Percentiles rank a stretch among this genome's conserved stretches.
Conservation (phyloP, 129 eudicot genomes). For the Helichrysum umbraculigerum region DNA sequence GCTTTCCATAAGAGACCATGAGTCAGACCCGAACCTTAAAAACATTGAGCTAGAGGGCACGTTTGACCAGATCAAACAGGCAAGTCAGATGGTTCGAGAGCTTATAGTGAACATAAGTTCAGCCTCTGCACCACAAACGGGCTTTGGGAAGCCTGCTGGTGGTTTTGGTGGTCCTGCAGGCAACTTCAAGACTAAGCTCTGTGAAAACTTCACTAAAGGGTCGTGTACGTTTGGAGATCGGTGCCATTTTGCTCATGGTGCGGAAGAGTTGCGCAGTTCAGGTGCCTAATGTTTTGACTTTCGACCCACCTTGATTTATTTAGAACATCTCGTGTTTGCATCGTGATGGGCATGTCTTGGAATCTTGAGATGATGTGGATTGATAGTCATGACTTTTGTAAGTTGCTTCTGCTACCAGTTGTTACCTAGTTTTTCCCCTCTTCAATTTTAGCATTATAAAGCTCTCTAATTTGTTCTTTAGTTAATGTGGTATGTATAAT, state of each 20-base stretch:
- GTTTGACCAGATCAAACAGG: constrained; percentile 81
- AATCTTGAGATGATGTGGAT: constrained; percentile 29
- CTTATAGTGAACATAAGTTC: constrained; percentile 57
- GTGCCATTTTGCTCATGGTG: constrained; percentile 96
- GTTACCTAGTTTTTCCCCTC: constrained; percentile 9
- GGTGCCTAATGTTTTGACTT: constrained; percentile 38
- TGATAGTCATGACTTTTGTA: constrained; percentile 17
- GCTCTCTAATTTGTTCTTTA: too few species aligned
- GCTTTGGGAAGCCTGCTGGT: constrained; percentile 27
- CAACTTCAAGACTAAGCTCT: constrained; percentile 72
- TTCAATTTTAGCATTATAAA: constrained; percentile 26
- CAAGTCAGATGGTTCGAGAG: constrained; percentile 79
- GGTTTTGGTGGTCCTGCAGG: constrained; percentile 38
- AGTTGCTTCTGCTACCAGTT: not conserved
- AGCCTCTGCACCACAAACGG: constrained; percentile 45
- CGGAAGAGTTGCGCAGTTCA: constrained; percentile 62
- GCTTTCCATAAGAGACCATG: constrained; percentile 78
- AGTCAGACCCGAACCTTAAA: constrained; percentile 60
- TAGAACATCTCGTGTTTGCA: constrained; percentile 25
- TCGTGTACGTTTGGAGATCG: constrained; percentile 85
- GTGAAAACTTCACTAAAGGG: constrained; percentile 83
- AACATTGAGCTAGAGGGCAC: constrained; percentile 93
- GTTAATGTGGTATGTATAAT: too few species aligned
- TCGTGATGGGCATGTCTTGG: constrained; percentile 22
- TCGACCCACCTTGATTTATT: constrained; percentile 9